Base-by-base conservation (phyloP, 2,329 filamentous ascomycete species). In the Colletotrichum sp. region DNA sequence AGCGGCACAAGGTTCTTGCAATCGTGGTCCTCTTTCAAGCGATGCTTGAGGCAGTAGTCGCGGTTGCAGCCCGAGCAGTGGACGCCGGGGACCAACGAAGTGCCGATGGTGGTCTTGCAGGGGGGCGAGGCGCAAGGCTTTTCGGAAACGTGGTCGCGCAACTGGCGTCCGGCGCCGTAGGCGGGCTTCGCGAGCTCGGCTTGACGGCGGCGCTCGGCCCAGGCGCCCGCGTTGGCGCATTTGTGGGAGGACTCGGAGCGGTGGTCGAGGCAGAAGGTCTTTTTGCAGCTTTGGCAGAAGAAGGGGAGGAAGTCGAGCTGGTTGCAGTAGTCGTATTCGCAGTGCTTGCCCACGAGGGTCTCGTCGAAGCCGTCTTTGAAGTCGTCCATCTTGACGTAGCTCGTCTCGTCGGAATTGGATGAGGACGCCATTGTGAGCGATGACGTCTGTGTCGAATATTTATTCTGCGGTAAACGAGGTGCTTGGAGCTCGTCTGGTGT, bases 251-350 rank as follows among this genome's bases (percentile, higher is more conserved):
- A 91, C 87, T 98, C 96, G 80, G 92, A 94, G 71, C 96, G 94
- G 88, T 99, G 97, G 83, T 98, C 96, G 79, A 98, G 94, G 84
- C 97, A 99, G 87, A 93, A 99, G 18, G 94, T 96, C 74, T 91
- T 91, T 78, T 84, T 91, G 87, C 97, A 99, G 79, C 94, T 97
- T 83, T 97, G 95, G 87, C 97, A 99, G 82, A 93, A 91, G 85
- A 98, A 98, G 6, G 97, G 97, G 6, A 99, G 92, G 84, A 99
- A 98, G 86, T 98, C 97, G 76, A 98, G 94, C 83, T 97, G 94
- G 83, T 96, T 94, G 89, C 97, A 99, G 89, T 95, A 97, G 78
- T 94, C 89, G 85, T 94, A 93, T 84, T 98, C 93, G 90, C 97
- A 99, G 88, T 98, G 96, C 77, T 92, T 92, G 84, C 97, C 97